Evolutionary conservation across 2,329 filamentous ascomycete genomes (phyloP), one percentile per base, ranked within the genome.

Genomic region (Knufia petricola): DNA sequence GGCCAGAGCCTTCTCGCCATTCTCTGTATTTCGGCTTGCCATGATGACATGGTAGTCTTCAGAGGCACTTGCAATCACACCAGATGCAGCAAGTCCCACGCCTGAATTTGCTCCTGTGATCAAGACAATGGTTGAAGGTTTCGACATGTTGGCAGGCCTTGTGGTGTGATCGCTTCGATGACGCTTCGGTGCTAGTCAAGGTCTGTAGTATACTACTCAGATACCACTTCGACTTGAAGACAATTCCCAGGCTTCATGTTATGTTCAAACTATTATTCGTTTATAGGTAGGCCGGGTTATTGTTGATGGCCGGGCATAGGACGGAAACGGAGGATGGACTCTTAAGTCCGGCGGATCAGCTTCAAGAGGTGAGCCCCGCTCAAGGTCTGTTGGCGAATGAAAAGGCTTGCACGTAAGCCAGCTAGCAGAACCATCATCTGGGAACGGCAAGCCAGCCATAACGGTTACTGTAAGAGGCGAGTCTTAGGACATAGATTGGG

Each of bases 31-130:
- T 3, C 54, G 50, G 39, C 52, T 52, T 26, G 51, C 52, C 39
- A 55, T 48, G 20, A 54, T 30, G 34, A 54, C 52, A 42, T 61
- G 60, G 46, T 61, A 61, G 3, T 52, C 46, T 20, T 50, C 24
- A 3, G 50, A 54, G 13, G 55, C 49, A 17, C 50, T 41, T 9
- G 54, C 49, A 7, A 63, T 49, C 12, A 56, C 50, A 34, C 57
- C 55, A 24, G 58, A 50, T 3, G 56, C 55, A 34, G 57, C 60
- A 36, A 53, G 56, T 8, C 60, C 61, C 23, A 63, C 52, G 28
- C 60, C 60, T 26, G 52, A 55, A 49, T 61, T 63, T 15, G 56
- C 60, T 47, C 49, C 49, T 15, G 49, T 54, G 36, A 51, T 51
- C 19, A 54, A 24, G 15, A 51, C 28, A 24, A 54, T 47, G 4